phyloP scores from a whole-genome alignment of 768 basidiomycete genomes.

The Mycena filopes region DNA sequence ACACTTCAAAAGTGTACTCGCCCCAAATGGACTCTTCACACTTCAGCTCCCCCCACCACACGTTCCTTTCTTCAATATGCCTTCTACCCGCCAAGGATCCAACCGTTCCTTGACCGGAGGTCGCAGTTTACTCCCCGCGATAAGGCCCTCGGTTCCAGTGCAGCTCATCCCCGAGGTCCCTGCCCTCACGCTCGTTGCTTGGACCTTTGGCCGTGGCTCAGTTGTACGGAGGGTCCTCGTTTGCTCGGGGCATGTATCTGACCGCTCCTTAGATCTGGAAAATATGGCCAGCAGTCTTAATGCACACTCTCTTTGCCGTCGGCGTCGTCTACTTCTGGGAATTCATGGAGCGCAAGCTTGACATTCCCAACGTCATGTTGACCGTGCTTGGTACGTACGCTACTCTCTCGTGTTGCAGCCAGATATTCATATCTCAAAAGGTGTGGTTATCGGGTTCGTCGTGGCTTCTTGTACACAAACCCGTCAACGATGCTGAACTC shows the following conservation, averaged over 20 bases:
- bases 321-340: constrained; percentile 34
- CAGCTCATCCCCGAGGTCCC: constrained; percentile 31
- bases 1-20: constrained; percentile 2
- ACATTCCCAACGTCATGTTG: constrained; percentile 66
- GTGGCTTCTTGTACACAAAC: too few species aligned
- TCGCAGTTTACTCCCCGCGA: constrained; percentile 26
- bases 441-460: constrained; percentile 70
- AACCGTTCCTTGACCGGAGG: not conserved
- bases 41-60: constrained; percentile 10
- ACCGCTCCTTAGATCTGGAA: constrained; percentile 57
- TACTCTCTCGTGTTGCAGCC: not conserved
- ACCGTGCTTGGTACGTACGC: constrained; percentile 63
- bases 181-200: constrained; percentile 38
- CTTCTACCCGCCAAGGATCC: constrained; percentile 4
- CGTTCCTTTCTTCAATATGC: constrained; percentile 28
- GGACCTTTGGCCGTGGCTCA: constrained; percentile 57
- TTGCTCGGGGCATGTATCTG: not conserved
- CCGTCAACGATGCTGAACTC: too few species aligned
- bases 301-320: constrained; percentile 68
- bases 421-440: constrained; percentile 35
- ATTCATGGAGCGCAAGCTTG: constrained; percentile 48
- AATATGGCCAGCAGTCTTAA: constrained; percentile 74
- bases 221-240: constrained; percentile 45
- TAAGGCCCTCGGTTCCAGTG: constrained; percentile 25
- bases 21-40: not conserved